Evolutionary conservation across 805 yeast species (phyloP), one percentile per base, ranked within the genome.

Genomic region (Torulaspora indica): DNA sequence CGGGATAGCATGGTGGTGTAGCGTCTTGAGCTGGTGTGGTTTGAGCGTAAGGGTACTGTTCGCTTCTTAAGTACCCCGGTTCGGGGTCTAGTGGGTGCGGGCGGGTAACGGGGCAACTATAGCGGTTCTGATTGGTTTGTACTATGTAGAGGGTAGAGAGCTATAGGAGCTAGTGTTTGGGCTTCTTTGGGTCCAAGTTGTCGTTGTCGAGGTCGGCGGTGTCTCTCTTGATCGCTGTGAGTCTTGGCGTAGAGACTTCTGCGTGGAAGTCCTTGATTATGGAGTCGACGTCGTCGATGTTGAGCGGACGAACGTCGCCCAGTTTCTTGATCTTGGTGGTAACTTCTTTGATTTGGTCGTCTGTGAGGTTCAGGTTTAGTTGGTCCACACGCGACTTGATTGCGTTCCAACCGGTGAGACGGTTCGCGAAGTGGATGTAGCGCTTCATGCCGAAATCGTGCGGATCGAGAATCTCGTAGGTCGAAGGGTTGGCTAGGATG

Each of bases 371-470:
- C 70, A 91, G 76, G 71, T 93, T 90, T 71, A 91, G 79, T 72
- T 91, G 98, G 67, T 91, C 98, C 50, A 93, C 98, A 71, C 98
- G 85, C 34, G 95, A 81, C 75, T 91, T 91, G 78, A 91, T 91
- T 44, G 98, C 98, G 70, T 91, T 93, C 98, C 98, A 91, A 51
- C 98, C 98, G 10, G 98, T 91, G 63, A 91, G 77, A 65, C 98
- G 82, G 78, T 91, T 91, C 58, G 98, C 98, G 67, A 91, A 93
- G 70, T 93, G 98, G 64, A 91, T 91, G 69, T 91, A 91, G 66
- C 98, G 81, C 45, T 95, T 82, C 65, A 91, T 79, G 66, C 98
- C 98, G 62, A 91, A 91, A 71, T 91, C 98, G 23, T 84, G 72
- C 45, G 98, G 98, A 66, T 85, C 85, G 66, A 91, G 77, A 62